Conservation (phyloP, 2,329 filamentous ascomycete species). For the Raffaelea ambrosiae region DNA sequence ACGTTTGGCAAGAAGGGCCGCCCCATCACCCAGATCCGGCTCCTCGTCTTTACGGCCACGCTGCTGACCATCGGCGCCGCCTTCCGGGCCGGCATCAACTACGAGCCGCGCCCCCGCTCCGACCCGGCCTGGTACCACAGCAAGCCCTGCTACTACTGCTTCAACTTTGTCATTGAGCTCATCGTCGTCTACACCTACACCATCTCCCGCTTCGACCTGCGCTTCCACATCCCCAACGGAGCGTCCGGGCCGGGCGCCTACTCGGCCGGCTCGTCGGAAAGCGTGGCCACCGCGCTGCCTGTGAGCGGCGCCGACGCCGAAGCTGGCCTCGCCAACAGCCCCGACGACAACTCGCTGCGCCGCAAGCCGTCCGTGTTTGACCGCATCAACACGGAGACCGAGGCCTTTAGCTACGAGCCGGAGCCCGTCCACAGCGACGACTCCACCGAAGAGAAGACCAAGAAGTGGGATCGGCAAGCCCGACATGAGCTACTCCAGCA, state of each 20-base stretch:
- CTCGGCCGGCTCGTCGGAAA: constrained; percentile 12
- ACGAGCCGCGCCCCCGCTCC: constrained; percentile 36
- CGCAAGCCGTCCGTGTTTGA: constrained; percentile 6
- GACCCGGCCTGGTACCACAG: constrained; percentile 61
- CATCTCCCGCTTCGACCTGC: constrained; percentile 59
- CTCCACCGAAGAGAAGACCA: background rate
- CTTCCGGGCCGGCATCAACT: constrained; percentile 57
- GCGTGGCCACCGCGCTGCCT: background rate
- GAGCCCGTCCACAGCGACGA: background rate
- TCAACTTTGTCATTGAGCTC: constrained; percentile 70
- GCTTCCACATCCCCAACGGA: constrained; percentile 68
- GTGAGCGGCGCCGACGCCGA: background rate
- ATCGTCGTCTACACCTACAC: constrained; percentile 60
- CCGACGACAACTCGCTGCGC: background rate
- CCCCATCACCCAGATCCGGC: constrained; percentile 56
- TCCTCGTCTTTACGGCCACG: constrained; percentile 50
- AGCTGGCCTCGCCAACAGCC: background rate
- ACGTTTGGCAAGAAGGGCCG: constrained; percentile 57
- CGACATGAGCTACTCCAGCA: constrained; percentile 2
- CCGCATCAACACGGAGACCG: constrained; percentile 15
- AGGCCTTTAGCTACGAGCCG: constrained; percentile 13
- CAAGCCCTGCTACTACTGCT: constrained; percentile 68
- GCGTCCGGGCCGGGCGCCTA: constrained; percentile 50
- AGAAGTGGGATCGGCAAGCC: background rate
- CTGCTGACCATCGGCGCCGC: constrained; percentile 60